phyloP scores from a whole-genome alignment of 106 monocot genomes.

The Alisma plantagoaquatica region DNA sequence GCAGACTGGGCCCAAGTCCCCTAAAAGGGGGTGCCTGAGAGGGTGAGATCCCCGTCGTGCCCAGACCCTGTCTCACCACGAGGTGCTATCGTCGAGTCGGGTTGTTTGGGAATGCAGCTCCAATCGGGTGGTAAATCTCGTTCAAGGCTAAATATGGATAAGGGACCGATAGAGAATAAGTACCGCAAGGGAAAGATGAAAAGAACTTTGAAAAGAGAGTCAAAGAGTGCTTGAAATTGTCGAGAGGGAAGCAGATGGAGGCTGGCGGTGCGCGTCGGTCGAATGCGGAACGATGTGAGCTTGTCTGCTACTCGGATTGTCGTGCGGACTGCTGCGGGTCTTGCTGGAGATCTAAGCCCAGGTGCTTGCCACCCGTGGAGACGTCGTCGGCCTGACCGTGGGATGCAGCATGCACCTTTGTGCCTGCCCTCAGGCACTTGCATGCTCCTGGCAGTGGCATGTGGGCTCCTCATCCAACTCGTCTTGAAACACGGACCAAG shows the following conservation, averaged over 20 bases:
- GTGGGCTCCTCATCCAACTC: constrained; percentile 20
- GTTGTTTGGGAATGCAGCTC: constrained; percentile 5
- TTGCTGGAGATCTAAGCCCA: no score
- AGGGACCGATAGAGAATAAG: constrained; percentile 12
- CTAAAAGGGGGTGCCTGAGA: constrained; percentile 7
- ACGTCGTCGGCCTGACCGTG: neutral
- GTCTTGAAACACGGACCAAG: constrained; percentile 26
- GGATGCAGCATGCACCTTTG: neutral
- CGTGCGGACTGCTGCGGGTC: constrained; percentile 1
- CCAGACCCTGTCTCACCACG: neutral
- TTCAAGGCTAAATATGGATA: constrained; percentile 13
- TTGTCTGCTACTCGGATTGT: constrained; percentile 15
- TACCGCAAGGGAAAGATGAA: constrained; percentile 12
- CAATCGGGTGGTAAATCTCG: constrained; percentile 3
- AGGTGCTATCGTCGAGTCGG: constrained; percentile 1
- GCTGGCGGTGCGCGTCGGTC: constrained; percentile 3
- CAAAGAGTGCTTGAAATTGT: constrained; percentile 7
- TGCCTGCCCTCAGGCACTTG: neutral
- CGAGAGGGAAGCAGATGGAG: constrained; percentile 6
- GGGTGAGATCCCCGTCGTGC: constrained; percentile 5
- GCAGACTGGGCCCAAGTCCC: constrained; percentile 9
- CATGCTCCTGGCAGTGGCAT: neutral
- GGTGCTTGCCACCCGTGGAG: no score
- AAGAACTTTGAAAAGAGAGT: constrained; percentile 17
- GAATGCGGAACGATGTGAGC: neutral